Evolutionary conservation across 2,329 filamentous ascomycete species (phyloP), one percentile per base, ranked within the genome.

Genomic region (Epicoccum sorghinum): DNA sequence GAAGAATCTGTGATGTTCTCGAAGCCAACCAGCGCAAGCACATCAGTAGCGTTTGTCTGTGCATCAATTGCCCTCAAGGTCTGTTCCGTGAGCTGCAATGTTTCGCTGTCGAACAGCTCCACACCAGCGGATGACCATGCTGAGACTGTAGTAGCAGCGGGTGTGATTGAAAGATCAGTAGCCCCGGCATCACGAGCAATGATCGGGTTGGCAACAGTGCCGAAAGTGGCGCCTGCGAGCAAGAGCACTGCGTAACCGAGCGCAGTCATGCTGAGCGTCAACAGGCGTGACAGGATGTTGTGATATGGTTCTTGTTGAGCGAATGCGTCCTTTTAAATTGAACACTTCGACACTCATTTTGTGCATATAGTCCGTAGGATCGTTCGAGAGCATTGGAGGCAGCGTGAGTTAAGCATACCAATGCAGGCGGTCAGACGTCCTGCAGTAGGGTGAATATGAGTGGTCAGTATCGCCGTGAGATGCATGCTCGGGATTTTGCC

Each of bases 11-110:
- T 45, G n/a, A 18, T 49, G 8, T 42, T 35, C 3, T 53, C 54
- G 14, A 61, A 82, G 72, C 23, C 79, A 77, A 41, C 44, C 8
- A 60, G 25, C 2, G 47, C 44, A 24, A 27, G 13, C 4, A 58
- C 24, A 13, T 63, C 44, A 7, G 50, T 38, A 8, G 33, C 38
- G 9, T 47, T 49, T 3, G 24, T 33, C 13, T 59, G 46, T 10
- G 39, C 36, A 6, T 35, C 39, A 24, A 52, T 35, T 12, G 14
- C 18, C 12, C 47, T 38, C 32, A 61, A 25, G 1, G 52, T 50
- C 6, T 33, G 46, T 12, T 65, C 50, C 10, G 60, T 65, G 25
- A 65, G 29, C 46, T 65, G 62, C 9, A 59, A n/a, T 42, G 50
- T 40, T 42, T 65, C 62, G 5, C 18, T 37, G 3, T 46, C 39